Conservation (phyloP, 2,329 filamentous ascomycete species). For the Xylaria polymorpha region DNA sequence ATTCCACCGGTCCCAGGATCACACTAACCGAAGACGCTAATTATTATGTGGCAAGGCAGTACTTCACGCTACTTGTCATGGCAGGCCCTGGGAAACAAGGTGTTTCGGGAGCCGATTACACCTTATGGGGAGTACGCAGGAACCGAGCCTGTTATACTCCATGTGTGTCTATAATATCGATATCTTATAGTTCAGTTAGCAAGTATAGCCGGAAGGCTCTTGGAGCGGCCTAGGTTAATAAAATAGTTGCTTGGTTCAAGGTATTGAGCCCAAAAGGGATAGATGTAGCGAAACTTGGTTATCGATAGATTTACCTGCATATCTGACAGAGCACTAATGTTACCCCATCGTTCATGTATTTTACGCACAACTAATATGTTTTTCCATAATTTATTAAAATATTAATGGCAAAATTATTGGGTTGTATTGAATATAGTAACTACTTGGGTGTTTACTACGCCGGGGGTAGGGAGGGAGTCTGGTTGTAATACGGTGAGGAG, state of each 20-base stretch:
- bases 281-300: constrained; percentile 16
- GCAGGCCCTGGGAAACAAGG: not conserved
- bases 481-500: not conserved
- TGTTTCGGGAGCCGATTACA: not conserved
- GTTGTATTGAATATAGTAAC: too few relatives aligned
- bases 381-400: not conserved
- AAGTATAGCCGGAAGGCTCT: not conserved
- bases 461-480: not conserved
- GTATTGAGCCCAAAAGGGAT: constrained; percentile 9
- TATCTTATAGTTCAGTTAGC: not conserved
- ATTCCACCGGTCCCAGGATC: not conserved
- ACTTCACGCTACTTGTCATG: not conserved
- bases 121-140: too few relatives aligned
- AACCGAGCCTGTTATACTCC: too few relatives aligned
- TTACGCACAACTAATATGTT: not conserved
- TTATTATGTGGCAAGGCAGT: not conserved
- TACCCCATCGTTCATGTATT: not conserved
- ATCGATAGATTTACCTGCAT: constrained; percentile 20
- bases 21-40: not conserved
- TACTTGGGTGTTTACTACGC: not conserved
- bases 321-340: constrained; percentile 21
- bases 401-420: not conserved
- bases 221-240: too few relatives aligned
- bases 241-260: not conserved
- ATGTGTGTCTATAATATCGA: not conserved